phyloP scores from a whole-genome alignment of 2,329 filamentous ascomycete genomes.

The Didymella arachidicola region DNA sequence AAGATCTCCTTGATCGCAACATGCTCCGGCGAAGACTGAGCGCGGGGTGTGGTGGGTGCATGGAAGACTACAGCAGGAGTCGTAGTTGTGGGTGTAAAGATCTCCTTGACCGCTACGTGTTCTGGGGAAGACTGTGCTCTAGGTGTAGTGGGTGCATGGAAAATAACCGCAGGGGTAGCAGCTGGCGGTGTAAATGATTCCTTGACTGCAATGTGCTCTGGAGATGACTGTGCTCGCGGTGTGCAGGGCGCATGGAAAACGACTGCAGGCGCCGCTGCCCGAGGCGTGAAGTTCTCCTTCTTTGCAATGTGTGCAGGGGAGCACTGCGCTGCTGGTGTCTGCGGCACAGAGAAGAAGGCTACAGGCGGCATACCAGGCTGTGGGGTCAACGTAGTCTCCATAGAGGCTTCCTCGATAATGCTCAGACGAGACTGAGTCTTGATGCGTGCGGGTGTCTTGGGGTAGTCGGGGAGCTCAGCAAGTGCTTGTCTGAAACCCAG shows the following conservation, averaged over 20 bases:
- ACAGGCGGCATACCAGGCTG: constrained; percentile 8
- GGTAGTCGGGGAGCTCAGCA: constrained; percentile 31
- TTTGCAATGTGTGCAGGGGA: constrained; percentile 16
- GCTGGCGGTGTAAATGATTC: constrained; percentile 3
- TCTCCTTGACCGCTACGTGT: constrained; percentile 7
- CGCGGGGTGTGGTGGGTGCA: not conserved
- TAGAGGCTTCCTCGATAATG: constrained; percentile 14
- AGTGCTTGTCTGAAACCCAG: constrained; percentile 31
- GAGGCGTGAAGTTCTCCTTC: constrained; percentile 16
- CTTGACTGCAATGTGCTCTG: constrained; percentile 12
- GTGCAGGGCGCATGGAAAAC: constrained; percentile 9
- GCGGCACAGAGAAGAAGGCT: constrained; percentile 14
- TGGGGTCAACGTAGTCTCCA: constrained; percentile 10
- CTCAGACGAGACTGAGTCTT: constrained; percentile 9
- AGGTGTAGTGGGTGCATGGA: constrained; percentile 3
- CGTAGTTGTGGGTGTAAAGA: not conserved
- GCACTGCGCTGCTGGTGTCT: constrained; percentile 17
- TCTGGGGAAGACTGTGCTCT: constrained; percentile 4
- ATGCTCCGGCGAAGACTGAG: constrained; percentile 9
- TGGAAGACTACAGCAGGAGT: constrained; percentile 2
- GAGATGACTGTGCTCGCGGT: constrained; percentile 15
- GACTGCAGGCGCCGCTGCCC: constrained; percentile 5
- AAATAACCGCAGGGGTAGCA: constrained; percentile 1
- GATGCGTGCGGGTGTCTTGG: constrained; percentile 23
- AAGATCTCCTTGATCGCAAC: constrained; percentile 16